Base-by-base conservation (phyloP, 805 yeast genomes). In the Starmera amethionina region DNA sequence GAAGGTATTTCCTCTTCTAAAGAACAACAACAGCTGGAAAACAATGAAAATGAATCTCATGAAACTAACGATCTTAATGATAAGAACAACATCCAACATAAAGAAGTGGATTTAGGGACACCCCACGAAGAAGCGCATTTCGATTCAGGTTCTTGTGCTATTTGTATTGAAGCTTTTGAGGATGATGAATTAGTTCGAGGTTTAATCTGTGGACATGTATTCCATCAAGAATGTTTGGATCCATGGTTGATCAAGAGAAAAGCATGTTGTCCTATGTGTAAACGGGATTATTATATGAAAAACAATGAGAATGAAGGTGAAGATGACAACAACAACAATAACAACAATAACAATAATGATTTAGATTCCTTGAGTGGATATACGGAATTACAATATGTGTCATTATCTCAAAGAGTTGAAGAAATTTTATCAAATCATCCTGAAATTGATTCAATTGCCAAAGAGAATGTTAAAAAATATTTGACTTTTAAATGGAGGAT, bases 241-340 rank as follows among this genome's bases (percentile, higher is more conserved):
- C 89, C 89, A 2, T 85, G 95, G 95, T 63, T 85, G 36, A 78
- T 76, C 3, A 73, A 74, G 46, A 65, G 90, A 48, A 70, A 82
- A 36, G 89, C 88, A 1, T 79, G 85, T 50, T 85, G 95, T 55
- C 95, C 95, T 8, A 76, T 80, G 67, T 85, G 95, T 60, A 82
- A 84, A 52, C 63, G 80, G 29, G 87, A 79, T 54, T 79, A 78
- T 54, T 75, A 68, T 50, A 12, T 58, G 44, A 54, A 55, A 42
- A 46, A 45, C 29, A 34, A 42, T 6, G 40, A 38, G 14, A 50
- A 51, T 22, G 41, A 39, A 1, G 54, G 42, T 8, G 39, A 34
- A 15, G 43, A 27, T 4, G 43, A 33, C 16, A 32, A 32, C 25
- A 31, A 41, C 25, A 39, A 42, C 8, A 41, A 33, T 10, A 52